Evolutionary conservation across 306 rosid species (phyloP).

Genomic region (Vachellia collinsii): DNA sequence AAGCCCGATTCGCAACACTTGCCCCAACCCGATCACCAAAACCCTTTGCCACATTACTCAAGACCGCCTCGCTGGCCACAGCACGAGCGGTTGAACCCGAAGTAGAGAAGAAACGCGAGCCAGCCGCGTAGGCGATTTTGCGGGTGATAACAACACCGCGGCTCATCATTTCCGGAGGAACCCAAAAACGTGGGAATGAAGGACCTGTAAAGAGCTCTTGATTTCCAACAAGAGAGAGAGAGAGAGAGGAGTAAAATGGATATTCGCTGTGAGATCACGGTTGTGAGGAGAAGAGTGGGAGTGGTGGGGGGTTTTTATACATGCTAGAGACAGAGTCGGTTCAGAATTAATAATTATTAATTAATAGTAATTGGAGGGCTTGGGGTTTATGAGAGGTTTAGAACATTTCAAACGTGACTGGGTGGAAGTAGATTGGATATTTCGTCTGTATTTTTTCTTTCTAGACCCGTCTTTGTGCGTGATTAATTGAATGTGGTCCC

Average conservation of each 20-base stretch:
- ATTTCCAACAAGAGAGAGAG: neutral
- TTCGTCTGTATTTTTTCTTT: neutral
- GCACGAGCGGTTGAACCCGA: neutral
- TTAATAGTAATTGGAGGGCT: neutral
- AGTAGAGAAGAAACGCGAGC: slow-evolving; percentile 36
- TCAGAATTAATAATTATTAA: neutral
- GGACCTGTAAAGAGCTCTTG: neutral
- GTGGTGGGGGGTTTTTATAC: neutral
- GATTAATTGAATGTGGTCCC: neutral
- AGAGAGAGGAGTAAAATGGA: neutral
- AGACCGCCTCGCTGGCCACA: neutral
- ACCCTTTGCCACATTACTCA: slow-evolving; percentile 19
- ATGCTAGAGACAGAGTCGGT: neutral
- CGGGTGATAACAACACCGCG: slow-evolving; percentile 19
- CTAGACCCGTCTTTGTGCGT: neutral
- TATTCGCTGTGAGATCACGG: neutral
- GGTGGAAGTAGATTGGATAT: neutral
- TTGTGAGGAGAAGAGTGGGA: neutral
- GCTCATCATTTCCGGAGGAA: slow-evolving; percentile 33
- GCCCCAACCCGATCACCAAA: slow-evolving; percentile 5
- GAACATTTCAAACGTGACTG: neutral
- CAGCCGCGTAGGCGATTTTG: slow-evolving; percentile 6
- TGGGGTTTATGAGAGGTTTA: neutral
- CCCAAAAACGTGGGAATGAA: neutral
- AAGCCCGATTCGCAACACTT: neutral